Evolutionary conservation across 1,284 basidiomycete genomes (phyloP), one percentile per base, ranked within the genome.

Genomic region (Flammula alnicola): DNA sequence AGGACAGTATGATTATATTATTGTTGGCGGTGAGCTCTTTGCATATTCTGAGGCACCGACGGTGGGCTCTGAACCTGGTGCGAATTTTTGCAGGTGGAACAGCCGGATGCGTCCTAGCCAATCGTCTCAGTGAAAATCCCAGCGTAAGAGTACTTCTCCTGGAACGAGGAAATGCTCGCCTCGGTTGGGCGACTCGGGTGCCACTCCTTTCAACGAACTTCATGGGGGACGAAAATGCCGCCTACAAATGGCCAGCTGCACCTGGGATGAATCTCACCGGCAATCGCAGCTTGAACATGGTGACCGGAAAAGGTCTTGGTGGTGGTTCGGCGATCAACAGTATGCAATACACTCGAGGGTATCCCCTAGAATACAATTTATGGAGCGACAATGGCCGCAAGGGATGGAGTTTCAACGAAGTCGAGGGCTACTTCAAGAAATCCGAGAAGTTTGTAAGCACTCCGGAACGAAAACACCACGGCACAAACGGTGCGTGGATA

Each of bases 181-280:
- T 41, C 10, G 39, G 23, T n/a, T 41, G 39, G 39, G 11, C 25
- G 23, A 41, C 23, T 26, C 23, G 26, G 10, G 39, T 41, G 26
- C 39, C 39, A 41, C 39, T 41, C 39, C 25, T 41, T 26, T 41
- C 39, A 8, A 41, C 39, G 11, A 41, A 41, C 25, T 41, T 41
- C 23, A 41, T 41, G 38, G 38, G 38, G 9, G 39, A 41, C 39
- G 39, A 41, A 26, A 16, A 26, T 26, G 39, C 39, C 10, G 39
- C 39, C 5, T 41, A 41, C 25, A 41, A 16, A n/a, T 25, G 39
- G 39, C 39, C 23, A n/a, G 23, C 39, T 29, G 17, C 10, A 12
- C 11, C 39, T 12, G 39, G 11, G 17, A 29, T 16, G 7, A 41
- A 14, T 17, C 23, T 41, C n/a, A 26, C 23, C 3, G 26, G 14